Conservation (phyloP, 148 eudicot genomes). For the Selenicereus undatus region DNA sequence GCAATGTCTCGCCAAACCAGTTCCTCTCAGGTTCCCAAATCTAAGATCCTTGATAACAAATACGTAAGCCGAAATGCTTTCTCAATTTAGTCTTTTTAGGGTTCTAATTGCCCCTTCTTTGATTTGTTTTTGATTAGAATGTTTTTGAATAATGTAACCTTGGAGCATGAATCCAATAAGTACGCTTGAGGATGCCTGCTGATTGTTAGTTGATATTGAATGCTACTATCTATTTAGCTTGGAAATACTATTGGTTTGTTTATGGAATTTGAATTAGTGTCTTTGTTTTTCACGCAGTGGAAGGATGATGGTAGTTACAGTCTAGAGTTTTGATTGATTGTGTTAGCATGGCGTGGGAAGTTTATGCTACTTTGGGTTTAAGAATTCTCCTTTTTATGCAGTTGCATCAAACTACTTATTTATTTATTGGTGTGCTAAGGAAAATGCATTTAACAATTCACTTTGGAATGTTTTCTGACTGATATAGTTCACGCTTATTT, state of each 20-base stretch:
- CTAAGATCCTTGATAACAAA: slow-evolving; percentile 95
- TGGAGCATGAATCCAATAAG: not conserved
- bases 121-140: not conserved
- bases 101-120: not conserved
- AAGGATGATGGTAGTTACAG: not conserved
- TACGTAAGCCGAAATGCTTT: slow-evolving; percentile 42
- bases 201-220: not conserved
- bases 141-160: not conserved
- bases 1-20: slow-evolving; percentile 75
- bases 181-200: not conserved
- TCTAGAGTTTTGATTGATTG: not conserved
- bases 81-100: not conserved
- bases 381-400: not conserved
- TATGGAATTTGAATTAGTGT: not conserved
- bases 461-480: not conserved
- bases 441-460: not conserved
- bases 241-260: not conserved
- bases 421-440: not conserved
- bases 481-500: not conserved
- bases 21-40: slow-evolving; percentile 65
- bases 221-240: not conserved
- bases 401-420: not conserved
- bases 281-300: not conserved
- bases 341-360: not conserved
- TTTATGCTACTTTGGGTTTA: not conserved